A percentile compares a stretch with the other conserved stretches of the same genome.
Conservation (phyloP, 1,284 basidiomycete genomes). For the Tremellales sp. region DNA sequence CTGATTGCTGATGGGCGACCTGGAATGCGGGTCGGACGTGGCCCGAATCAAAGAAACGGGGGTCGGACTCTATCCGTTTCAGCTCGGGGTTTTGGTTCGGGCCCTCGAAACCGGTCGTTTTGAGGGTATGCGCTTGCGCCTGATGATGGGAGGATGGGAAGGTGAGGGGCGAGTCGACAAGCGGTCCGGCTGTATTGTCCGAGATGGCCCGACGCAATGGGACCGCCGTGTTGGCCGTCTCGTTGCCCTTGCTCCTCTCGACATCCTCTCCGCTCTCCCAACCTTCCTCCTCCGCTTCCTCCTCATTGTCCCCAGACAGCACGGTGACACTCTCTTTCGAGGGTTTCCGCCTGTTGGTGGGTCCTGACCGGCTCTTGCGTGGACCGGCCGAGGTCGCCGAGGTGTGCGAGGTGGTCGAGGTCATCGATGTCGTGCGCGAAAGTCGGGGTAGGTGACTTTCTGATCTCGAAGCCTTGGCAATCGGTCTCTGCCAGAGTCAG, state of each 20-base stretch:
- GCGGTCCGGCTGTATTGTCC: constrained; percentile 22
- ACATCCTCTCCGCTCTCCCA: constrained; percentile 33
- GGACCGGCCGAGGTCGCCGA: constrained; percentile 3
- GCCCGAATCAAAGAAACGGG: no score
- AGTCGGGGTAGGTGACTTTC: constrained; percentile 32
- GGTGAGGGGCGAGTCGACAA: constrained; percentile 1
- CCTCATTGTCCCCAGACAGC: constrained; percentile 13
- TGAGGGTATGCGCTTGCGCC: constrained; percentile 9
- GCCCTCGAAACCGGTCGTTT: constrained; percentile 33
- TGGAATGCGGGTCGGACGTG: background rate
- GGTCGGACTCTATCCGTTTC: no score
- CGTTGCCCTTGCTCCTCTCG: constrained; percentile 9
- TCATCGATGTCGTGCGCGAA: constrained; percentile 28
- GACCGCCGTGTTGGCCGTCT: constrained; percentile 10
- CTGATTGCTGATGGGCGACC: background rate
- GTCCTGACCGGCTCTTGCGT: no score
- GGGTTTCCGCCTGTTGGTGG: no score
- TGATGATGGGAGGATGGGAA: background rate
- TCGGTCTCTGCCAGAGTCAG: constrained; percentile 18
- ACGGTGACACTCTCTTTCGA: constrained; percentile 10
- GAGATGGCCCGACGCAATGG: constrained; percentile 25
- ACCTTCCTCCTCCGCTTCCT: constrained; percentile 21
- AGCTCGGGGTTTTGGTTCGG: constrained; percentile 22
- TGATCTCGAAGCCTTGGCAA: constrained; percentile 25
- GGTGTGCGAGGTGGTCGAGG: constrained; percentile 14